These are phyloP conservation scores for Hymenoscyphus scutula DNA, from an alignment of 2,329 filamentous ascomycete genomes.

Conservation along the genomic window DNA sequence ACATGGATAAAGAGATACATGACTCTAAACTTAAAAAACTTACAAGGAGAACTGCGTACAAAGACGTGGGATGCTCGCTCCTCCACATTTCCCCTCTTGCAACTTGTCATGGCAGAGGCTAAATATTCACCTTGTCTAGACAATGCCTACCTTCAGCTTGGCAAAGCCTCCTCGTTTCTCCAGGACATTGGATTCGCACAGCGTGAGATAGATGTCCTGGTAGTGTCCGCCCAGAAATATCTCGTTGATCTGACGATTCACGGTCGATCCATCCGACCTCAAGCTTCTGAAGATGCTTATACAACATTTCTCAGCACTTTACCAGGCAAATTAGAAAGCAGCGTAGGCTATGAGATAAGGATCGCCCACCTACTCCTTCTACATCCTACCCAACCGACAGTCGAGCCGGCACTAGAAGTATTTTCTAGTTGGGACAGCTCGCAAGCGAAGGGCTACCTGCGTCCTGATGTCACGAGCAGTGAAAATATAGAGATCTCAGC, in stretches of 20 bases:
- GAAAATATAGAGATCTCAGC: neutral
- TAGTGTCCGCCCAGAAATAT: neutral
- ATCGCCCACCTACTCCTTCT: slow-evolving; percentile 24
- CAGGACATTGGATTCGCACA: neutral
- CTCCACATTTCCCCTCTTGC: neutral
- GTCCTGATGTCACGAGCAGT: neutral
- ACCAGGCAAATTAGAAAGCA: neutral
- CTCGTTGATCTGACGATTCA: neutral
- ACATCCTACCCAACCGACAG: slow-evolving; percentile 30
- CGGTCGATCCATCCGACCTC: neutral
- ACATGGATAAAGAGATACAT: slow-evolving; percentile 30
- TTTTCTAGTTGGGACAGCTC: slow-evolving; percentile 15
- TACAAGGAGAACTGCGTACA: neutral
- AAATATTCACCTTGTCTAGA: neutral
- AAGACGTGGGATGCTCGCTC: neutral
- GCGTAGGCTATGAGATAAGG: neutral
- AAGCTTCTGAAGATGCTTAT: slow-evolving; percentile 1
- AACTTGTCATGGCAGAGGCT: neutral
- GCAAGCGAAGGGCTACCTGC: neutral
- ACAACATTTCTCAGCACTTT: neutral
- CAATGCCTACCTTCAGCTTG: neutral
- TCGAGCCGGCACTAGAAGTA: slow-evolving; percentile 24
- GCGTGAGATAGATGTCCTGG: neutral
- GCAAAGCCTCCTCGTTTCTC: neutral
- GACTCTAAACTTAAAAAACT: neutral